Evolutionary conservation across 208 protist genomes (phyloP), one percentile per base, ranked within the genome.

Genomic region (Leishmania tarentolae): DNA sequence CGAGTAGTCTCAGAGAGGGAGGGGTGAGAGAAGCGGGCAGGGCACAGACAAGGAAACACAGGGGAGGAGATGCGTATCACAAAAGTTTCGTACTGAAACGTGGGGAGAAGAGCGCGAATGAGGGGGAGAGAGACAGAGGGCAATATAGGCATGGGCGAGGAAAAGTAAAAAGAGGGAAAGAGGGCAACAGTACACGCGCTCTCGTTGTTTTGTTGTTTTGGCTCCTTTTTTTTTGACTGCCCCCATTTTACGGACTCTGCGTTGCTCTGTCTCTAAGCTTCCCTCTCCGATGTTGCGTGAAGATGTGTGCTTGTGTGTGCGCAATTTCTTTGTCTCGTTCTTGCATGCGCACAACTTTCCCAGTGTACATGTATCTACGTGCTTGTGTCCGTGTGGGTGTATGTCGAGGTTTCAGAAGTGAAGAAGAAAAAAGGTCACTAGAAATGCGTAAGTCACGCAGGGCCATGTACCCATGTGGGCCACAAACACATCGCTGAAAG

Each of bases 171-270:
- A 52, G 28, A 21, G n/a, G 31, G 28, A 44, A 53, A 19, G 69
- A 52, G 40, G 8, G 11, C 44, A 73, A 11, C 69, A 52, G 42
- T 24, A 28, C 1, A 11, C 44, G 24, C 46, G 31, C 68, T n/a
- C 24, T 73, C 9, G n/a, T 28, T 73, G 31, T 17, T 31, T 78
- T 52, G 78, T 69, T 78, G 35, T 87, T 75, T 70, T 70, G 44
- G 19, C 47, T 6, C 24, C 19, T 47, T 71, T 69, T 71, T 71
- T 31, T 68, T 68, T 6, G 63, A 24, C 66, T 46, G 13, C 13
- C 63, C 3, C 2, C 42, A 19, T 42, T 19, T 6, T 61, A 31
- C 56, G 56, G 11, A 13, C 46, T 73, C 46, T 35, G 6, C 40
- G 44, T 37, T 50, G 50, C 40, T 72, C 24, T 7, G 11, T 73